Percentiles rank a stretch among this genome's conserved stretches.
These are phyloP conservation scores for Nectriaceae sp. DNA, from an alignment of 2,329 filamentous ascomycete genomes.

Conservation along the genomic window DNA sequence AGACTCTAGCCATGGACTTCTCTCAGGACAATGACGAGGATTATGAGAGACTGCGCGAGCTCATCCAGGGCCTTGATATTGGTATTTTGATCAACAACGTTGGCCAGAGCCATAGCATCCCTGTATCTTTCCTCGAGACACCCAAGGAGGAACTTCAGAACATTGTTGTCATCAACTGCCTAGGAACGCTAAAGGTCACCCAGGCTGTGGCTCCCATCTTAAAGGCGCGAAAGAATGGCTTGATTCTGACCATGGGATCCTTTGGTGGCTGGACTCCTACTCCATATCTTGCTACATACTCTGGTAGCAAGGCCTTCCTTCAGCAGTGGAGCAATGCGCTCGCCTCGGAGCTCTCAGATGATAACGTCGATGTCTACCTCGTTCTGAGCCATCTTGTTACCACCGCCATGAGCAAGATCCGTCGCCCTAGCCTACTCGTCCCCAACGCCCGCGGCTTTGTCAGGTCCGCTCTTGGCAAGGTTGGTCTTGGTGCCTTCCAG, in stretches of 20 bases:
- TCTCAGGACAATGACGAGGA: constrained; percentile 75
- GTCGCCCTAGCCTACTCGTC: constrained; percentile 73
- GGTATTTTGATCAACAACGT: constrained; percentile 96
- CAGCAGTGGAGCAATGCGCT: constrained; percentile 94
- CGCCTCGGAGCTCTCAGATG: constrained; percentile 76
- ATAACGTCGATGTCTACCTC: constrained; percentile 87
- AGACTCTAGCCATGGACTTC: constrained; percentile 90
- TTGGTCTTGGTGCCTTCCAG: constrained; percentile 80
- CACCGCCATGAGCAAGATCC: constrained; percentile 95
- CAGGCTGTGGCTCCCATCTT: constrained; percentile 83
- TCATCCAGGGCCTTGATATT: constrained; percentile 75
- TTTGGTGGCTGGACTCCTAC: constrained; percentile 93
- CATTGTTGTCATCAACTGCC: constrained; percentile 95
- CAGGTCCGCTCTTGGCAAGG: constrained; percentile 72
- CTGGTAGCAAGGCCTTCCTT: constrained; percentile 95
- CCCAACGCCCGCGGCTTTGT: constrained; percentile 86
- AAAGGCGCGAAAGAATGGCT: constrained; percentile 78
- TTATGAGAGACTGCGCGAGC: constrained; percentile 70
- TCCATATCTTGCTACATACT: constrained; percentile 92
- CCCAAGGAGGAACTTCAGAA: constrained; percentile 76
- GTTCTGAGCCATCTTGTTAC: constrained; percentile 92
- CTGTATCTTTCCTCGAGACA: constrained; percentile 84
- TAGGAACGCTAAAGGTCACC: constrained; percentile 85
- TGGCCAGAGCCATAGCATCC: constrained; percentile 89
- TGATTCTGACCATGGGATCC: constrained; percentile 96